phyloP scores from a whole-genome alignment of 2,329 filamentous ascomycete genomes.

The Diaporthe sp. region DNA sequence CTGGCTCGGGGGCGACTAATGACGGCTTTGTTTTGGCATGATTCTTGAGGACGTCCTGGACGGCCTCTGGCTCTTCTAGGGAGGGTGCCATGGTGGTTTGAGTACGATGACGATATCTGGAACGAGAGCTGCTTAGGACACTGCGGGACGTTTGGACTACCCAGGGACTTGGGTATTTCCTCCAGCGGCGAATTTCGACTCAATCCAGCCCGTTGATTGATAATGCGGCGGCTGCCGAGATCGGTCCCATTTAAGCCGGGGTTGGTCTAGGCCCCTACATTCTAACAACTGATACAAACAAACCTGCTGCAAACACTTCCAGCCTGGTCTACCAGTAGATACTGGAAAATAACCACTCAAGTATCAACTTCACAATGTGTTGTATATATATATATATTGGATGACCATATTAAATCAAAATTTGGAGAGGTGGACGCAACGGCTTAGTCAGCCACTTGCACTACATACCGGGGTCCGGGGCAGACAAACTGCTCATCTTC shows the following conservation, averaged over 20 bases:
- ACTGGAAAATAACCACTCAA: too few relatives aligned
- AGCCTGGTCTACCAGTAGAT: too few relatives aligned
- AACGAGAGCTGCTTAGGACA: neutral
- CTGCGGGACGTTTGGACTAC: neutral
- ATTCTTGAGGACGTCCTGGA: constrained; percentile 80
- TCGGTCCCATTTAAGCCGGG: constrained; percentile 25
- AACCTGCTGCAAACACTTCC: too few relatives aligned
- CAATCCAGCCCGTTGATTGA: constrained; percentile 37
- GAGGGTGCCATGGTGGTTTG: constrained; percentile 79
- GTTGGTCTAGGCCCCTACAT: neutral
- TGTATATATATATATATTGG: too few relatives aligned
- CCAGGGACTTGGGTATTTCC: neutral
- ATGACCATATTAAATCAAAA: too few relatives aligned
- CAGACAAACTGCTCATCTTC: too few relatives aligned
- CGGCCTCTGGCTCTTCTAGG: constrained; percentile 77
- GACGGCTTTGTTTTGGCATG: constrained; percentile 84
- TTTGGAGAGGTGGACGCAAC: too few relatives aligned
- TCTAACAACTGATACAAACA: too few relatives aligned
- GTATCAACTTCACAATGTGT: too few relatives aligned
- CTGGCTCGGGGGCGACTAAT: constrained; percentile 94
- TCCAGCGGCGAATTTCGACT: constrained; percentile 8
- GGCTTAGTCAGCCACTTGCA: too few relatives aligned
- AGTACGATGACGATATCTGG: neutral
- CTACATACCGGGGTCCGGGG: too few relatives aligned
- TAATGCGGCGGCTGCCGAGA: constrained; percentile 40